These are phyloP conservation scores for Camelina sativa DNA, from an alignment of 345 rosid genomes.

Conservation along the genomic window DNA sequence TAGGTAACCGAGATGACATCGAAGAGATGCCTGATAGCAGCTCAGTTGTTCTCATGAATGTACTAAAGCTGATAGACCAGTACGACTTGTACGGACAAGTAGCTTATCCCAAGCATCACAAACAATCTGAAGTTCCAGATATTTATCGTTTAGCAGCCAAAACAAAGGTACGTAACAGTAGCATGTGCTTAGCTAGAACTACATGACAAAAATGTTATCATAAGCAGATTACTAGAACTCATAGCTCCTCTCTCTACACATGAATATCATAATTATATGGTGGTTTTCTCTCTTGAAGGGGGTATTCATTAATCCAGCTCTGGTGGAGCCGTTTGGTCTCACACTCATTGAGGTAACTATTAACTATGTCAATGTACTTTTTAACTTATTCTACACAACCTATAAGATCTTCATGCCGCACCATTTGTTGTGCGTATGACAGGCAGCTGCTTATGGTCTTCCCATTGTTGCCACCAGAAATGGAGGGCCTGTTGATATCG, in stretches of 20 bases:
- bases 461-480: slow-evolving; percentile 98
- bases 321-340: slow-evolving; percentile 97
- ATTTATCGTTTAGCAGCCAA: slow-evolving; percentile 92
- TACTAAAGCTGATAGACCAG: slow-evolving; percentile 87
- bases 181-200: background rate
- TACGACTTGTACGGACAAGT: slow-evolving; percentile 94
- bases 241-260: slow-evolving; percentile 34
- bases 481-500: slow-evolving; percentile 97
- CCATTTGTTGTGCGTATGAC: slow-evolving; percentile 30
- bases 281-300: slow-evolving; percentile 56
- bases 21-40: slow-evolving; percentile 90
- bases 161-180: slow-evolving; percentile 73
- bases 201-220: background rate
- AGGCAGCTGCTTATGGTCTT: slow-evolving; percentile 99
- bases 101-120: slow-evolving; percentile 97
- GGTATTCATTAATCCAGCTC: slow-evolving; percentile 96
- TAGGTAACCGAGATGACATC: slow-evolving; percentile 94
- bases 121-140: slow-evolving; percentile 91
- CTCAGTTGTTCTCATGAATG: slow-evolving; percentile 81
- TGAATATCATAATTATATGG: slow-evolving; percentile 1
- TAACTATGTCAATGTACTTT: slow-evolving; percentile 42
- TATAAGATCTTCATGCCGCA: slow-evolving; percentile 28
- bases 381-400: slow-evolving; percentile 42
- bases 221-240: slow-evolving; percentile 8
- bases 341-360: slow-evolving; percentile 85